Evolutionary conservation across 2,329 filamentous ascomycete species (phyloP), one percentile per base, ranked within the genome.

Genomic region (Cladosporium sp.): DNA sequence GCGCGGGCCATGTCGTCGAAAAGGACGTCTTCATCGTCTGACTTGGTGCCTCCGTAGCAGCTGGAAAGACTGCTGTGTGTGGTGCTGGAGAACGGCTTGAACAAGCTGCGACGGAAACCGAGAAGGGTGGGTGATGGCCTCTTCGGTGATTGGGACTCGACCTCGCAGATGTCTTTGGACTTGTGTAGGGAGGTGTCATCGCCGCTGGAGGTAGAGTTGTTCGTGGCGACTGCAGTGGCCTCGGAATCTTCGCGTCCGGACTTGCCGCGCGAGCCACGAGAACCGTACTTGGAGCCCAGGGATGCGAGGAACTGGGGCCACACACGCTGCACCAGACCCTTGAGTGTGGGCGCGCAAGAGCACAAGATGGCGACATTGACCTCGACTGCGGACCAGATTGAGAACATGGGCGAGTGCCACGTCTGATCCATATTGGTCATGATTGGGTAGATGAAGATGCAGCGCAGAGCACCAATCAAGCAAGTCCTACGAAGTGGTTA

Each of bases 391-490:
- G 63, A 59, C 63, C 63, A 65, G 54, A 65, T 65, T 5, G 63
- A 65, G 21, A 59, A 59, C 54, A 59, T 41, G 26, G 54, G 63
- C 41, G 63, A 65, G 26, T 59, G 54, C 63, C 63, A 65, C 10
- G 63, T 59, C 30, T 59, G 63, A 34, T 65, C 61, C 55, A 21
- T 8, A 44, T 65, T 65, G 2, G 15, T 28, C 28, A 34, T 38
- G 11, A 65, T 65, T 55, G 69, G 67, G 59, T 73, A 72, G 11
- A 77, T 67, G 10, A 72, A 68, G 30, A 71, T 70, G 12, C 76
- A 64, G 30, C 75, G 75, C 4, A 77, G 68, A 24, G 75, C 72
- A 24, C 74, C 76, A 3, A 74, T 68, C 55, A 77, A 65, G 65
- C 75, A 77, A 32, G 74, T 73, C 62, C 59, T 67, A 7, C 10